Evolutionary conservation across 2,329 filamentous ascomycete species (phyloP).

Genomic region (Amesomyces nigricolor): DNA sequence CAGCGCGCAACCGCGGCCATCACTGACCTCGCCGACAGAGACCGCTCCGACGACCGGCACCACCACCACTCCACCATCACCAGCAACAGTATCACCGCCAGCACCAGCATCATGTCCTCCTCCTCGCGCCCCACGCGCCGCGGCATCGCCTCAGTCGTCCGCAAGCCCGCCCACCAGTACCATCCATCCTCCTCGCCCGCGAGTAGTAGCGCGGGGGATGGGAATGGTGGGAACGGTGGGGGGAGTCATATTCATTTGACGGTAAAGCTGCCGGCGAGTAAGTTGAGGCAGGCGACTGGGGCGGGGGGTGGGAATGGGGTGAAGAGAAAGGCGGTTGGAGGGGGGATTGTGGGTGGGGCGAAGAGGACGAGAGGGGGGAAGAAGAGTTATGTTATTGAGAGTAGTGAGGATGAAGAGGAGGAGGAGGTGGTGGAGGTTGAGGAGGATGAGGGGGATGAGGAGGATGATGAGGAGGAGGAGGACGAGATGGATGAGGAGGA

Average conservation of each 20-base stretch:
- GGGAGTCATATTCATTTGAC: slow-evolving; percentile 43
- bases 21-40: slow-evolving; percentile 48
- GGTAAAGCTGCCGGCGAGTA: slow-evolving; percentile 48
- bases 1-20: slow-evolving; percentile 42
- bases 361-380: slow-evolving; percentile 46
- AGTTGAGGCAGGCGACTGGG: slow-evolving; percentile 45
- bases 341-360: slow-evolving; percentile 30
- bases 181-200: slow-evolving; percentile 36
- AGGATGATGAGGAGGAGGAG: slow-evolving; percentile 38
- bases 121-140: slow-evolving; percentile 40
- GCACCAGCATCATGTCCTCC: slow-evolving; percentile 40
- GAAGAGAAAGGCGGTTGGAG: slow-evolving; percentile 26
- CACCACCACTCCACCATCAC: slow-evolving; percentile 12
- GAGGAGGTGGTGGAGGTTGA: slow-evolving; percentile 28
- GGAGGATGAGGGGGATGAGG: slow-evolving; percentile 31
- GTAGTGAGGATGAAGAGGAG: slow-evolving; percentile 32
- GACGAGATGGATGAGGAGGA: slow-evolving; percentile 24
- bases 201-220: slow-evolving; percentile 20
- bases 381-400: slow-evolving; percentile 57
- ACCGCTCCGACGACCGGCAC: slow-evolving; percentile 26
- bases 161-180: slow-evolving; percentile 31
- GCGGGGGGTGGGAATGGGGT: slow-evolving; percentile 28
- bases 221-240: slow-evolving; percentile 20
- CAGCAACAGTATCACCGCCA: no score
- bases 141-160: slow-evolving; percentile 36